Base-by-base conservation (phyloP, 2,329 filamentous ascomycete genomes). In the Malbranchea cinnamomea region DNA sequence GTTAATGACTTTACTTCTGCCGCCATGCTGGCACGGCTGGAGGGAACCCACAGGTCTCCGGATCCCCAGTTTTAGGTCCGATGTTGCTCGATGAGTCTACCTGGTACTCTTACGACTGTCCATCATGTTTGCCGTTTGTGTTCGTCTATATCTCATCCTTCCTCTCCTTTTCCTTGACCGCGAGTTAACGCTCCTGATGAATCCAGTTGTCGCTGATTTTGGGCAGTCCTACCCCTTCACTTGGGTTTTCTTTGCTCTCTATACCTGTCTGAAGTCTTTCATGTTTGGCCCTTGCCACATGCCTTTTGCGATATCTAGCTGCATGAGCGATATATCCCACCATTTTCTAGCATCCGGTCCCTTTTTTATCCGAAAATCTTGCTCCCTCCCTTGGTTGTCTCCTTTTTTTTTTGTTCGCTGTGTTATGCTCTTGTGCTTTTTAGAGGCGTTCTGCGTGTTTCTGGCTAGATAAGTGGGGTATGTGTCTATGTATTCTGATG, bases 1-100 rank as follows among this genome's bases (percentile, higher is more conserved):
- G 89, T 77, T 52, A 79, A 74, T 45, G 89, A 95, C 46, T 93
- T 94, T 48, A 93, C 87, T 0, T 85, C 80, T 16, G 85, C 85
- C 9, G 83, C 83, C 21, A 74, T 87, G 49, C 60, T 98, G 41
- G 77, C 76, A 27, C 70, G 84, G 38, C 37, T 41, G 30, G 38
- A 41, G 30, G 39, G 89, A 94, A 59, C 85, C 79, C 14, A 71
- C n/a, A n/a, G n/a, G n/a, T n/a, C n/a, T n/a, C n/a, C n/a, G n/a
- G n/a, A n/a, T n/a, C n/a, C n/a, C n/a, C n/a, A n/a, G n/a, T n/a
- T n/a, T n/a, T n/a, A n/a, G n/a, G n/a, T n/a, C n/a, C n/a, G n/a
- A n/a, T n/a, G n/a, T n/a, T n/a, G n/a, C n/a, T n/a, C n/a, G n/a
- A n/a, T n/a, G n/a, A n/a, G 74, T 67, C 12, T 46, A 54, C 24